Base-by-base conservation (phyloP, 257 asterid genomes). In the Pogostemon cablin region DNA sequence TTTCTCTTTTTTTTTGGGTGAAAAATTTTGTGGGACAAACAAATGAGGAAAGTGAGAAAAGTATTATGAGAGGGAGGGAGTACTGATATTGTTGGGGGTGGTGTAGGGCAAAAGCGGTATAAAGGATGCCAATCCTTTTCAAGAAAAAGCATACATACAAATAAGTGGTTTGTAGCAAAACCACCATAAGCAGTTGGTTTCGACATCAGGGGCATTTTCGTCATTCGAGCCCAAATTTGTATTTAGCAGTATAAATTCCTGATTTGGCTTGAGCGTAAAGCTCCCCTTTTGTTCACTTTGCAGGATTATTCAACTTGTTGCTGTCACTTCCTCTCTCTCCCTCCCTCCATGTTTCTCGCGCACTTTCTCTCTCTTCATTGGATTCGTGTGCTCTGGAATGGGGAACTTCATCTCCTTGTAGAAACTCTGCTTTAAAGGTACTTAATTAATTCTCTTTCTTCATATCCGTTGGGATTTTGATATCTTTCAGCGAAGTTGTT, bases 121-220 rank as follows among this genome's bases (percentile, higher is more conserved):
- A 25, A 25, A 25, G 32, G 32, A 25, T 25, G 7, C n/a, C 78
- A 2, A 63, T 88, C 83, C 2, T 79, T 86, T 25, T 86, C 91
- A 53, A 59, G 6, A 54, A 77, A 88, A 88, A 79, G 89, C 77
- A 68, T 64, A 67, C 65, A 39, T 85, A 86, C 72, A 79, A 69
- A 84, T 80, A 82, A 62, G 71, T 32, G 79, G 55, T 68, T 57
- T 54, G 57, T 68, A 57, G 74, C 75, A 77, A 75, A 75, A 75
- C 80, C 83, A 80, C 74, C 78, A 9, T 4, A 35, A 65, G 49
- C 83, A 67, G 77, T 63, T 49, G 81, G 62, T 62, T 42, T 64
- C 72, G 63, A 12, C 32, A 25, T 9, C 57, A 70, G 49, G 87
- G 87, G 75, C 75, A 74, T n/a, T 67, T 4, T 53, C 4, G 88